Percentiles rank a stretch among this genome's conserved stretches.
phyloP scores from a whole-genome alignment of 257 asterid genomes.

The Solanum clarkiae region DNA sequence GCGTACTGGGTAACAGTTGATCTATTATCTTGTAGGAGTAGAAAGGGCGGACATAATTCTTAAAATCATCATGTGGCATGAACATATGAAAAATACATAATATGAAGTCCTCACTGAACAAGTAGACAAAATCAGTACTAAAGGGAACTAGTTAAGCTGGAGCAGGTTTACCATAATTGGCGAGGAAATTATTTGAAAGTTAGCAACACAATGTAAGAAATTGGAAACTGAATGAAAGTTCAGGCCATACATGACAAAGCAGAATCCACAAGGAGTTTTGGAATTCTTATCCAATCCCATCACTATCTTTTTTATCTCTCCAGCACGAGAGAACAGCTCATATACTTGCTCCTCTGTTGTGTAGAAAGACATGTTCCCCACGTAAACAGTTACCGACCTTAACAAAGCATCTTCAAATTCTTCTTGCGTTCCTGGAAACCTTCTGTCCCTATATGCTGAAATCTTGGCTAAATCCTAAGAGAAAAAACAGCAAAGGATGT shows the following conservation, averaged over 20 bases:
- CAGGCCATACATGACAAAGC: conserved; percentile 62
- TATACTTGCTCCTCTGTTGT: conserved; percentile 98
- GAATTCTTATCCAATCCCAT: conserved; percentile 95
- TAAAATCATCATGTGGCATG: background rate
- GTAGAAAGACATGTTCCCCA: conserved; percentile 93
- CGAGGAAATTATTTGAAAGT: background rate
- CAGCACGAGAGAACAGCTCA: conserved; percentile 83
- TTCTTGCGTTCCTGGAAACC: conserved; percentile 87
- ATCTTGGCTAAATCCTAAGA: conserved; percentile 72
- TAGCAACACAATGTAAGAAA: background rate
- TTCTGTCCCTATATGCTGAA: conserved; percentile 85
- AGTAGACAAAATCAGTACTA: background rate
- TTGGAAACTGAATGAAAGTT: background rate
- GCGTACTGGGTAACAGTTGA: background rate
- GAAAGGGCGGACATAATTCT: background rate
- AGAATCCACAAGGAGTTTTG: conserved; percentile 97
- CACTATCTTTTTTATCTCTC: conserved; percentile 82
- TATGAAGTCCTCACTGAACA: background rate
- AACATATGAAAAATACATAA: background rate
- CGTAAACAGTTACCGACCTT: conserved; percentile 62
- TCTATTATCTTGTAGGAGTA: background rate
- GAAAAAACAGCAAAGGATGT: background rate
- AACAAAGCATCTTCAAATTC: conserved; percentile 75
- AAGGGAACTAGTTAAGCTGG: background rate
- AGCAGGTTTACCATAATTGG: background rate